These are phyloP conservation scores for Setaria italica DNA, from an alignment of 202 grass and related monocot genomes.

Conservation along the genomic window DNA sequence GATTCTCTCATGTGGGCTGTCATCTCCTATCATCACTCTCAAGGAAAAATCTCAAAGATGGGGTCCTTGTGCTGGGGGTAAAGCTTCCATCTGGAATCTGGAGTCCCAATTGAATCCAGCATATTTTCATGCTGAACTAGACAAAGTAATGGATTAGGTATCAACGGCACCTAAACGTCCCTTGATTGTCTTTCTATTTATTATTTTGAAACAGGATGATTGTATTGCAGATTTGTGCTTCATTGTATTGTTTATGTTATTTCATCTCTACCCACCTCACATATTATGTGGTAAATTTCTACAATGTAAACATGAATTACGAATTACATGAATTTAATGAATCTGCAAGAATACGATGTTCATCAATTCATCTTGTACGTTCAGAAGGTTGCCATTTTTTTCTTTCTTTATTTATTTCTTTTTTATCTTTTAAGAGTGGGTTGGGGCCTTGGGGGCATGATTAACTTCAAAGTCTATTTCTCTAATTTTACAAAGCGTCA, in stretches of 20 bases:
- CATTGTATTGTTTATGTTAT: neutral
- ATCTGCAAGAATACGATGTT: neutral
- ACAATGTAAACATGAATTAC: neutral
- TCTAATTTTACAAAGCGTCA: neutral
- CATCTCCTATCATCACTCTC: neutral
- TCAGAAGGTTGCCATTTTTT: neutral
- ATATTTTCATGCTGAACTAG: neutral
- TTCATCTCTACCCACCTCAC: neutral
- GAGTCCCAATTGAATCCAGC: neutral
- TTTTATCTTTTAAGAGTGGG: neutral
- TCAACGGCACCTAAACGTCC: neutral
- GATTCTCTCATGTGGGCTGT: conserved; percentile 17
- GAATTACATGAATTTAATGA: neutral
- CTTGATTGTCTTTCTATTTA: neutral
- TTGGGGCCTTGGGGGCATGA: neutral
- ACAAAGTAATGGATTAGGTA: neutral
- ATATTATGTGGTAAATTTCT: conserved; percentile 4
- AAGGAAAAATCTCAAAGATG: conserved; percentile 2
- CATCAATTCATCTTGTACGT: neutral
- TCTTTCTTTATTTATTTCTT: neutral
- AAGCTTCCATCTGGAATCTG: neutral
- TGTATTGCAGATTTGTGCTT: neutral
- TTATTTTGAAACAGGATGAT: neutral
- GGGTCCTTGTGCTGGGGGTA: conserved; percentile 1
- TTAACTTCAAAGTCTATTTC: neutral